A percentile compares a stretch with the other conserved stretches of the same genome.
These are phyloP conservation scores for Penicillium arizonense DNA, from an alignment of 495 filamentous ascomycete genomes.

Conservation along the genomic window DNA sequence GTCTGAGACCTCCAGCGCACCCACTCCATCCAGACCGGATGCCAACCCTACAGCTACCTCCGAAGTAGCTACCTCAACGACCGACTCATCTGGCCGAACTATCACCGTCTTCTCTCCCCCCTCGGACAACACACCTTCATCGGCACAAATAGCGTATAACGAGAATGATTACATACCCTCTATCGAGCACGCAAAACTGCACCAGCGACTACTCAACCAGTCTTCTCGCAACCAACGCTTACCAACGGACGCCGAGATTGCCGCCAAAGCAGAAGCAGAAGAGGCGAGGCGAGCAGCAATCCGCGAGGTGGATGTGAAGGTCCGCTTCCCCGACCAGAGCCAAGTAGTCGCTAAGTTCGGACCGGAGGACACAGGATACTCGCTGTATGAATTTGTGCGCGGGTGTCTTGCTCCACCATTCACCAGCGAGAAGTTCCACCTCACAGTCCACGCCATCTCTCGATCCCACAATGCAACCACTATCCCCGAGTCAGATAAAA, in stretches of 20 bases:
- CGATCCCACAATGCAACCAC: conserved; percentile 26
- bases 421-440: conserved; percentile 43
- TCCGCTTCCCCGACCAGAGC: conserved; percentile 85
- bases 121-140: conserved; percentile 66
- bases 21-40: not conserved
- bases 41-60: conserved; percentile 16
- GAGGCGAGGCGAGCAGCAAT: conserved; percentile 61
- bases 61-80: conserved; percentile 17
- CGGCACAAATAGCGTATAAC: conserved; percentile 61
- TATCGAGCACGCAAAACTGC: conserved; percentile 78
- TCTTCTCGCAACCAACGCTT: conserved; percentile 63
- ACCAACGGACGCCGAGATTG: conserved; percentile 50
- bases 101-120: conserved; percentile 78
- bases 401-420: conserved; percentile 37
- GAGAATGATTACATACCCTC: conserved; percentile 80
- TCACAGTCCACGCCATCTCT: conserved; percentile 39
- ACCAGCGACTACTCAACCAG: conserved; percentile 69
- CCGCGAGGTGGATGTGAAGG: conserved; percentile 68
- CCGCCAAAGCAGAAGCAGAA: conserved; percentile 46
- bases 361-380: conserved; percentile 58
- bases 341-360: conserved; percentile 64
- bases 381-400: conserved; percentile 67
- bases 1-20: conserved; percentile 1
- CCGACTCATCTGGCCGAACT: conserved; percentile 35
- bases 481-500: conserved; percentile 47